A percentile compares a stretch with the other conserved stretches of the same genome.
phyloP scores from a whole-genome alignment of 1,284 basidiomycete species.

The Irpex rosettiformis region DNA sequence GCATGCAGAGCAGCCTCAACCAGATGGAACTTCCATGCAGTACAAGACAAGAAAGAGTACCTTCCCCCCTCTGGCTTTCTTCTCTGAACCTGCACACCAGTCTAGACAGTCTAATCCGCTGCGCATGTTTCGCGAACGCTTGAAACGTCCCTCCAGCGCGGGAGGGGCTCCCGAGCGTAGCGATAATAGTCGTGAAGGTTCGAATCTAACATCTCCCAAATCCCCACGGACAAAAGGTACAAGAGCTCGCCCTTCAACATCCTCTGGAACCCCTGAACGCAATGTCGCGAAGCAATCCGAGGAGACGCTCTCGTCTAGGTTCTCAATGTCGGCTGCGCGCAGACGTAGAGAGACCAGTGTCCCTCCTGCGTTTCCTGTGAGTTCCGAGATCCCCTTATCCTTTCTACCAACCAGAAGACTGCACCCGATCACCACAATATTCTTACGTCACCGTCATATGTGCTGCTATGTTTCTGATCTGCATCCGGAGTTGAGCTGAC shows the following conservation, averaged over 20 bases:
- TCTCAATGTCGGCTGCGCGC: slow-evolving; percentile 4
- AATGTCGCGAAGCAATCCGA: neutral
- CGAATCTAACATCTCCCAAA: neutral
- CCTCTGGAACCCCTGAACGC: slow-evolving; percentile 12
- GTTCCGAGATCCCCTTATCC: neutral
- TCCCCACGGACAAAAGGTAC: slow-evolving; percentile 5
- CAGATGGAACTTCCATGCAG: no score
- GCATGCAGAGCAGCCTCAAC: neutral
- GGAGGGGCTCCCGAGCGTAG: neutral
- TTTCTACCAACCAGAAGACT: no score
- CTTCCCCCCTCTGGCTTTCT: no score
- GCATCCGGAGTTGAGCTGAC: neutral
- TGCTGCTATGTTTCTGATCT: neutral
- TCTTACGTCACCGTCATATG: neutral
- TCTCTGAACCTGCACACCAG: neutral
- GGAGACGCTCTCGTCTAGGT: neutral
- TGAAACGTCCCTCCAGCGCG: slow-evolving; percentile 5
- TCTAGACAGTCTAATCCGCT: neutral
- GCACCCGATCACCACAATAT: neutral
- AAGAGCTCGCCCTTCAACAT: slow-evolving; percentile 15
- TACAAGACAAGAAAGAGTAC: no score
- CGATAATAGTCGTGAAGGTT: neutral
- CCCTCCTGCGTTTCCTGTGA: neutral
- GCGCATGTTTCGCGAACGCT: neutral
- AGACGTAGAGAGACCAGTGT: neutral